These are phyloP conservation scores for Senecio squalidus DNA, from an alignment of 140 eudicot species.

Conservation along the genomic window DNA sequence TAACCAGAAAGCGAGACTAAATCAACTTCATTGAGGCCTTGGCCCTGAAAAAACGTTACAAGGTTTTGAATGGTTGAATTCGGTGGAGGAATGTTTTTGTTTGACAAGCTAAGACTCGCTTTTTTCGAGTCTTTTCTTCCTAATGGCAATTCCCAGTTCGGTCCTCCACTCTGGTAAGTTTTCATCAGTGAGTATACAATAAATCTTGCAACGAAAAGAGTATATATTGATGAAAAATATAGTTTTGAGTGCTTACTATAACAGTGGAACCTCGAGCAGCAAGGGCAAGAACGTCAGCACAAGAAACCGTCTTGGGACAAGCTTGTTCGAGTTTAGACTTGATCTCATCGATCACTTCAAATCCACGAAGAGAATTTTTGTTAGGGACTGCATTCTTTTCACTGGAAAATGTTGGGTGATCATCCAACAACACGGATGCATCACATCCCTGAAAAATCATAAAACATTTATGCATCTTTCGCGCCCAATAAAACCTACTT, in stretches of 20 bases:
- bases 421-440: conserved; percentile 85
- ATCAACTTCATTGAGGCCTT: conserved; percentile 28
- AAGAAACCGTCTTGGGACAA: conserved; percentile 88
- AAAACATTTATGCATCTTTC: background rate
- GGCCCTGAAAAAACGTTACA: conserved; percentile 45
- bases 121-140: conserved; percentile 86
- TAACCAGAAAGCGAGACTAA: conserved; percentile 39
- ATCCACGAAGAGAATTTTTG: conserved; percentile 83
- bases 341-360: conserved; percentile 84
- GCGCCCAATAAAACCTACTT: background rate
- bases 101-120: conserved; percentile 70
- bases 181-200: conserved; percentile 3
- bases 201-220: conserved; percentile 1
- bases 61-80: conserved; percentile 70
- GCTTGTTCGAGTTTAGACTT: conserved; percentile 72
- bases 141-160: conserved; percentile 80
- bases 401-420: conserved; percentile 54
- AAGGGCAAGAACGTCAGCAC: conserved; percentile 89
- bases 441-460: conserved; percentile 68
- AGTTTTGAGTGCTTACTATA: conserved; percentile 46
- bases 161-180: conserved; percentile 77
- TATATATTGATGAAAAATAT: background rate
- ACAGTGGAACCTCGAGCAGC: conserved; percentile 84
- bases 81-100: conserved; percentile 75
- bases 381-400: conserved; percentile 81